Evolutionary conservation across 257 asterid species (phyloP).

Genomic region (Solanum microdontum): DNA sequence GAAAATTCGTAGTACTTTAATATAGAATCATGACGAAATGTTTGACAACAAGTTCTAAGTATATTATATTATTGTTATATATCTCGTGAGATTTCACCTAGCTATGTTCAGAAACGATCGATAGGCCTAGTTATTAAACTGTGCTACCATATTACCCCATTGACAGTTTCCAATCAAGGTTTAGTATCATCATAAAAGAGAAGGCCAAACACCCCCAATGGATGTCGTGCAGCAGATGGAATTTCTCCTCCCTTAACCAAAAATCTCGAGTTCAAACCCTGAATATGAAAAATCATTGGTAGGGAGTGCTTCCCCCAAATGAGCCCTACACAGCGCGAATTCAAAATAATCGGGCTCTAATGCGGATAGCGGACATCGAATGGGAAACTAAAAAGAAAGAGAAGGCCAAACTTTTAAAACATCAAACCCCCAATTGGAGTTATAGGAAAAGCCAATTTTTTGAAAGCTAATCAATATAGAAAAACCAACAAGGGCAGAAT

Average conservation of each 20-base stretch:
- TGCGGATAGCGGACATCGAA: not conserved
- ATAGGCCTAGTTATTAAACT: too few relatives aligned
- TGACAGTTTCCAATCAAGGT: not conserved
- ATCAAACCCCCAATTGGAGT: not conserved
- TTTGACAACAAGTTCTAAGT: not conserved
- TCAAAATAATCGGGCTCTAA: too few relatives aligned
- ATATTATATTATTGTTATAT: not conserved
- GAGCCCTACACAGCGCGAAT: rapidly evolving
- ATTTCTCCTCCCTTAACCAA: not conserved
- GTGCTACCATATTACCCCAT: not conserved
- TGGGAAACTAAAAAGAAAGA: not conserved
- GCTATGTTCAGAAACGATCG: not conserved
- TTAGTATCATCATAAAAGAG: not conserved
- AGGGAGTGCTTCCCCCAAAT: not conserved
- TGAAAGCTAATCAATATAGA: not conserved
- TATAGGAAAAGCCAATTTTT: not conserved
- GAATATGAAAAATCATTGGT: not conserved
- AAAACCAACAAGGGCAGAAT: slow-evolving; percentile 11
- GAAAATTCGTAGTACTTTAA: not conserved
- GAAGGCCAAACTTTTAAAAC: not conserved
- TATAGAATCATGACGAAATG: not conserved
- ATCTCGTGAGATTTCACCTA: not conserved
- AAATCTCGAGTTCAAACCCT: not conserved
- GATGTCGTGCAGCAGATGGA: not conserved
- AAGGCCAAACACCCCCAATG: not conserved